Conservation (phyloP, 306 rosid genomes). For the Rosa multiflora region DNA sequence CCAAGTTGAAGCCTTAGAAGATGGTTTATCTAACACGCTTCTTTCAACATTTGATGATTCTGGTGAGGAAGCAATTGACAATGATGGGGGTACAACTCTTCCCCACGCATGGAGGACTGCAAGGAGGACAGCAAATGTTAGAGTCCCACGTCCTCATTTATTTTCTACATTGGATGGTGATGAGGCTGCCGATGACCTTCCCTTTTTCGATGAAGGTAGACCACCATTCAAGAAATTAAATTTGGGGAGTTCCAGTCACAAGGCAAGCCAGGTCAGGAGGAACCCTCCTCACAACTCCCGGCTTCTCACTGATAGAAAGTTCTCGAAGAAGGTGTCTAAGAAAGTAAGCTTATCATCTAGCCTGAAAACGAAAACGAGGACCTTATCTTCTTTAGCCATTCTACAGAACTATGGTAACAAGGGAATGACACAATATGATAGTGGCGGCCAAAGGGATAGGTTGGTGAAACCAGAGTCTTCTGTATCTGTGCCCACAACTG, state of each 20-base stretch:
- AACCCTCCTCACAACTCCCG: conserved; percentile 33
- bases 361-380: conserved; percentile 97
- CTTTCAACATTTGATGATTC: conserved; percentile 56
- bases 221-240: conserved; percentile 44
- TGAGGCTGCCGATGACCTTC: conserved; percentile 48
- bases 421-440: conserved; percentile 46
- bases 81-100: conserved; percentile 61
- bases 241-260: conserved; percentile 53
- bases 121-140: conserved; percentile 88
- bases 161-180: conserved; percentile 49
- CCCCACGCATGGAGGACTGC: conserved; percentile 98
- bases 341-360: conserved; percentile 69
- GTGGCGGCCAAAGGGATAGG: conserved; percentile 53
- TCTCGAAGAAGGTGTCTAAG: conserved; percentile 55
- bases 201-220: conserved; percentile 54
- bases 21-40: conserved; percentile 67
- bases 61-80: conserved; percentile 51
- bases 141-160: conserved; percentile 81
- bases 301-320: conserved; percentile 53
- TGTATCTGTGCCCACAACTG: conserved; percentile 55
- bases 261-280: conserved; percentile 48
- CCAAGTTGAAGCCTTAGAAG: conserved; percentile 72
- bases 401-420: conserved; percentile 56
- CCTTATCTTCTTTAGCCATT: conserved; percentile 74
- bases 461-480: conserved; percentile 69